These are phyloP conservation scores for Gossypium arboreum DNA, from an alignment of 345 rosid species.

Conservation along the genomic window DNA sequence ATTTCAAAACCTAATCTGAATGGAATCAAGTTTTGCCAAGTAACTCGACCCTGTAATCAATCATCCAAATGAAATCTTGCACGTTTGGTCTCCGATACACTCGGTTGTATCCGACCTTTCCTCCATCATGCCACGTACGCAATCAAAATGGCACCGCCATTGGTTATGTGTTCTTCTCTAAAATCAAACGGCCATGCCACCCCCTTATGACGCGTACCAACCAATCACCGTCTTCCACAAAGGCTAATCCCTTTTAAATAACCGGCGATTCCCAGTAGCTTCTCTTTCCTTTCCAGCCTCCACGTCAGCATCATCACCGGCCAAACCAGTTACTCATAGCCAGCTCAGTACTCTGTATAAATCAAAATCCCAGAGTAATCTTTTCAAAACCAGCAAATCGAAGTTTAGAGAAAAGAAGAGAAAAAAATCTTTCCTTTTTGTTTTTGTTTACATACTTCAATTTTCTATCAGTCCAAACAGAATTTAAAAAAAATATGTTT, in stretches of 20 bases:
- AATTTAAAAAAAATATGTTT: not conserved
- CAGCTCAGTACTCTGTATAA: not conserved
- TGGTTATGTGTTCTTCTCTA: not conserved
- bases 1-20: no score
- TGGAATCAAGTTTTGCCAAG: no score
- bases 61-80: no score
- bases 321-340: not conserved
- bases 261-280: not conserved
- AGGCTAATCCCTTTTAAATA: not conserved
- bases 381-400: not conserved
- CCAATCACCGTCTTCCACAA: slow-evolving; percentile 1
- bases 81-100: no score
- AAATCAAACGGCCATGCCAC: not conserved
- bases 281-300: not conserved
- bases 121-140: no score
- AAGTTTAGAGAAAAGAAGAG: not conserved
- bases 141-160: not conserved
- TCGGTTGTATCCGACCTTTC: not conserved
- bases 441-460: not conserved
- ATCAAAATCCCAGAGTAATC: not conserved
- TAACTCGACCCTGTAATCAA: no score
- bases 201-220: slow-evolving; percentile 1
- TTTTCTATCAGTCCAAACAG: not conserved
- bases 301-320: not conserved
- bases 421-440: not conserved